These are phyloP conservation scores for Brettanomyces bruxellensis DNA, from an alignment of 805 yeast genomes.

Conservation along the genomic window DNA sequence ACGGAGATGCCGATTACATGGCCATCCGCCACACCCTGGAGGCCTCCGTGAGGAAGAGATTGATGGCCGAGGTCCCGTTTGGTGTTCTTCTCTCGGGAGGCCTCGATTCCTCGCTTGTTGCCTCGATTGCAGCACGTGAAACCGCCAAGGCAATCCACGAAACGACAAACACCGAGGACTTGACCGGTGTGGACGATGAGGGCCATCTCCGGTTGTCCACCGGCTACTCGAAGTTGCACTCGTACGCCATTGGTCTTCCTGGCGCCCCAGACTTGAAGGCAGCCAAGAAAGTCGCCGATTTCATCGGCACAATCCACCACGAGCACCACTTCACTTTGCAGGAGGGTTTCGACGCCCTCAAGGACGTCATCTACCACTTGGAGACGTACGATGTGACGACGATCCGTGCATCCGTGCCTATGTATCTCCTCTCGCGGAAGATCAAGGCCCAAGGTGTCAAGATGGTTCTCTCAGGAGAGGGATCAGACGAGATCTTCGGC, in stretches of 20 bases:
- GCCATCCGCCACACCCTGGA: conserved; percentile 75
- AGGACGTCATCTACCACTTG: conserved; percentile 89
- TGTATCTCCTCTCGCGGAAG: conserved; percentile 92
- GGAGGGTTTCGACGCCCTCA: conserved; percentile 93
- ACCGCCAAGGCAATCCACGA: conserved; percentile 57
- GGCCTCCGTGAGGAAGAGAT: conserved; percentile 94
- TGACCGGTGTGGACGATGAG: conserved; percentile 86
- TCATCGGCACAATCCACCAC: conserved; percentile 93
- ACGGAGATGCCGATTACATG: conserved; percentile 64
- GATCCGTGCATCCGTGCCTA: conserved; percentile 97
- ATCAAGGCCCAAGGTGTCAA: conserved; percentile 99
- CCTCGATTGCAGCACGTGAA: conserved; percentile 95
- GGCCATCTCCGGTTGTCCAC: conserved; percentile 69
- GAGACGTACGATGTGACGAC: conserved; percentile 99
- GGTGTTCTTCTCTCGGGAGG: conserved; percentile 98
- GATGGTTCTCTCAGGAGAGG: conserved; percentile 99
- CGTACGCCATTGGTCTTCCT: conserved; percentile 95
- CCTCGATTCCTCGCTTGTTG: conserved; percentile 91
- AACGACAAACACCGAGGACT: conserved; percentile 40
- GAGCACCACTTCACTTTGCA: conserved; percentile 95
- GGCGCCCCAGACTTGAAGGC: conserved; percentile 97
- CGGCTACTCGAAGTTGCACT: conserved; percentile 76
- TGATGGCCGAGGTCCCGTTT: conserved; percentile 99
- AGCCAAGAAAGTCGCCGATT: conserved; percentile 93
- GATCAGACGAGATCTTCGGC: conserved; percentile 98